Evolutionary conservation across 805 yeast genomes (phyloP), one percentile per base, ranked within the genome.

Genomic region (Wickerhamiella occidentalis): DNA sequence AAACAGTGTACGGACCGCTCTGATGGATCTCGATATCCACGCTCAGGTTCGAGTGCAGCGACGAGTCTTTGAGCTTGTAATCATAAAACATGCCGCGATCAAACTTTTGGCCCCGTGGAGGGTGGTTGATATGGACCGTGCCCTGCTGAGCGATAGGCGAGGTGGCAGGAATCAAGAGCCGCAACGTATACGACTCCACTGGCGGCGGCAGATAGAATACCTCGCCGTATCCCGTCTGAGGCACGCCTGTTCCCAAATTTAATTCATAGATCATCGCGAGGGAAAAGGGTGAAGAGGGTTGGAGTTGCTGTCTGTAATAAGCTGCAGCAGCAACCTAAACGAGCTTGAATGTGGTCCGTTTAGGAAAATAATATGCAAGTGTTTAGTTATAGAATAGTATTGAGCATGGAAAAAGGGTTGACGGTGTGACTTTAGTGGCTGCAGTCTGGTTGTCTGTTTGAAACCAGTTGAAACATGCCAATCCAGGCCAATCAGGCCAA

Each of bases 1-100:
- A 84, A 64, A 78, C 88, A 52, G 82, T 74, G 64, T 74, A 90
- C 1, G 94, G 75, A 2, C 98, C 98, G 1, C 96, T 87, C 6
- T 61, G 64, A 59, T 64, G 77, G 49, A 90, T 76, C 7, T 75
- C 70, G 46, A 90, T 69, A 52, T 75, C 78, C 17, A 88, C 66
- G 30, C 68, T 63, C 46, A 76, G 70, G 61, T 87, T 92, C 47
- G 73, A 63, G 58, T 78, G 79, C 61, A 88, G 80, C 1, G 79
- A 70, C n/a, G 17, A 28, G 15, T 46, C 17, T 5, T 76, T 66
- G 6, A 68, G 67, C 23, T 66, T 55, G 71, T 38, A 72, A 61
- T 76, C 72, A 53, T 72, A 69, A 62, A 75, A 85, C 45, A 66
- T 69, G 40, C 71, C 62, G 54, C 96, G 73, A 13, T 75, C 70